Evolutionary conservation across 2,329 filamentous ascomycete species (phyloP).

Genomic region (Emmonsia crescens): DNA sequence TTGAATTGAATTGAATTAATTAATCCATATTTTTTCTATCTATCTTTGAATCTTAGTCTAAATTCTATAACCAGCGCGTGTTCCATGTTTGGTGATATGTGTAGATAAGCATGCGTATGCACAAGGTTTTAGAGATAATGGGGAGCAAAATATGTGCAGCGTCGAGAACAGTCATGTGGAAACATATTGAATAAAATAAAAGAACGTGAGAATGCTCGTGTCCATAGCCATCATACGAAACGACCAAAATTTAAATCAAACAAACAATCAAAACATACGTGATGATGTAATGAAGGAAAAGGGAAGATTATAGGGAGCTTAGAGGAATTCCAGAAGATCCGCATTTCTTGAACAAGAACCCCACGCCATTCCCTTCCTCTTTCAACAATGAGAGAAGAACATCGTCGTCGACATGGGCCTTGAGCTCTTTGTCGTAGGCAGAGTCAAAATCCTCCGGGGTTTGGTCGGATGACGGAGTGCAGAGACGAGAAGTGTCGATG

Average conservation of each 20-base stretch:
- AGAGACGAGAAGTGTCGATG: constrained; percentile 29
- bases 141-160: background rate
- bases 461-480: background rate
- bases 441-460: constrained; percentile 2
- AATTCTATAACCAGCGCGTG: background rate
- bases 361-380: constrained; percentile 30
- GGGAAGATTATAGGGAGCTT: background rate
- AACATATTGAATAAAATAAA: background rate
- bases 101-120: background rate
- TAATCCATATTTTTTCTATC: background rate
- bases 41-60: background rate
- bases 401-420: constrained; percentile 14
- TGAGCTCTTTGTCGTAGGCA: constrained; percentile 1
- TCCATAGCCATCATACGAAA: background rate
- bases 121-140: background rate
- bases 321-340: constrained; percentile 3
- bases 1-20: background rate
- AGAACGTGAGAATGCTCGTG: background rate
- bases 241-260: background rate
- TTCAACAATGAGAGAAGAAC: constrained; percentile 24
- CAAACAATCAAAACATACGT: background rate
- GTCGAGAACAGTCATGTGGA: background rate
- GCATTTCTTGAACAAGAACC: constrained; percentile 31
- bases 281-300: background rate
- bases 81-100: background rate